Conservation (phyloP, 2,329 filamentous ascomycete genomes). For the Colletotrichum somersetense region DNA sequence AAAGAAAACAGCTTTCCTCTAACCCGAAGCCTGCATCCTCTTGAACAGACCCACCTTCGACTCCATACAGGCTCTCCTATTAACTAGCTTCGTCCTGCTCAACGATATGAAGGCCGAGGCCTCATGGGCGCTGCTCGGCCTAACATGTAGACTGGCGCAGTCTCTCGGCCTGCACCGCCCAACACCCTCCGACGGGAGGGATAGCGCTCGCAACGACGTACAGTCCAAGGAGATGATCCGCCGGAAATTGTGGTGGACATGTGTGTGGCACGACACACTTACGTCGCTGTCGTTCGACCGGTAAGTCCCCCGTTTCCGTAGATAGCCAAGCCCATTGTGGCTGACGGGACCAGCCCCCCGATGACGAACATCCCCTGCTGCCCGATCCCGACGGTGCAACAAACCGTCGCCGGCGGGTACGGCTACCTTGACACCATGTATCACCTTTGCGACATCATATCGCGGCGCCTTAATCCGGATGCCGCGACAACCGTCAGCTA, state of each 20-base stretch:
- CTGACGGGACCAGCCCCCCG: conserved; percentile 56
- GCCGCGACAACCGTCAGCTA: conserved; percentile 63
- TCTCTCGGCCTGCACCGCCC: conserved; percentile 71
- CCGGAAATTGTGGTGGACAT: conserved; percentile 73
- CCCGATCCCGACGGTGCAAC: conserved; percentile 62
- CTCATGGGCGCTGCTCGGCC: conserved; percentile 74
- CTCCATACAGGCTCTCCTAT: conserved; percentile 73
- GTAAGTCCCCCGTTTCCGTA: conserved; percentile 49
- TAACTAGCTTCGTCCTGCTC: conserved; percentile 73
- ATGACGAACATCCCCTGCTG: conserved; percentile 72
- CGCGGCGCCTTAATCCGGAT: conserved; percentile 68
- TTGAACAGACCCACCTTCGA: conserved; percentile 69
- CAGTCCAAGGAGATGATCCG: conserved; percentile 67
- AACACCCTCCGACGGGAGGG: conserved; percentile 59
- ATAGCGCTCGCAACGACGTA: conserved; percentile 58
- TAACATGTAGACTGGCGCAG: conserved; percentile 75
- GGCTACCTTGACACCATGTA: conserved; percentile 76
- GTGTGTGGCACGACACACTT: conserved; percentile 75
- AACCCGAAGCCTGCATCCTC: conserved; percentile 20
- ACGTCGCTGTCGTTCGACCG: conserved; percentile 76
- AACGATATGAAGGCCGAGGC: conserved; percentile 80
- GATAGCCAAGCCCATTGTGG: not conserved
- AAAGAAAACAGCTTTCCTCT: conserved; percentile 25
- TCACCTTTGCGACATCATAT: conserved; percentile 72
- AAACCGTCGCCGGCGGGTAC: conserved; percentile 60